These are phyloP conservation scores for Saccharomycopsis babjevae DNA, from an alignment of 805 yeast genomes.

Conservation along the genomic window DNA sequence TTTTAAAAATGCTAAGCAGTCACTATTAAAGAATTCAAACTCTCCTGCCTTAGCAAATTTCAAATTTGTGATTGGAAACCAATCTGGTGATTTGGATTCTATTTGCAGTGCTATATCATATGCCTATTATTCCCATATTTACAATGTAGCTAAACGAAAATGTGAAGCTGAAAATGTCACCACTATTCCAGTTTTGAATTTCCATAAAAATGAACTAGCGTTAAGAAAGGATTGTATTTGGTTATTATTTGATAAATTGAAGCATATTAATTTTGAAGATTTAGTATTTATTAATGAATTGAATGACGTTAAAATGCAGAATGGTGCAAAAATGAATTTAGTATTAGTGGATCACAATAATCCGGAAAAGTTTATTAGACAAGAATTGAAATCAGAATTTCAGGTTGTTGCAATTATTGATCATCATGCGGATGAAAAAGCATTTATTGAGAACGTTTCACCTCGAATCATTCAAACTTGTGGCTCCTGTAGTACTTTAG, in stretches of 20 bases:
- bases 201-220: constrained; percentile 52
- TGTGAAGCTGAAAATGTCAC: background rate
- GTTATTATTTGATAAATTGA: constrained; percentile 37
- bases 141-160: background rate
- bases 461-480: constrained; percentile 54
- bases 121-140: constrained; percentile 43
- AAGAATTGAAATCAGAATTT: constrained; percentile 20
- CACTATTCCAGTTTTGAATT: constrained; percentile 69
- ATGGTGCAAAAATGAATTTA: constrained; percentile 27
- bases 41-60: background rate
- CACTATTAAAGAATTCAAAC: background rate
- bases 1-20: background rate
- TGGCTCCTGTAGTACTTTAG: constrained; percentile 78
- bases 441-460: constrained; percentile 31
- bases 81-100: constrained; percentile 62
- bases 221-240: constrained; percentile 60
- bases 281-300: constrained; percentile 66
- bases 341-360: constrained; percentile 79
- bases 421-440: constrained; percentile 72
- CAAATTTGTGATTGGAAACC: constrained; percentile 17
- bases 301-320: constrained; percentile 4
- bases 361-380: constrained; percentile 39
- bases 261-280: constrained; percentile 34
- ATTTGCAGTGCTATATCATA: constrained; percentile 66
- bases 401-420: constrained; percentile 59